Percentiles rank a stretch among this genome's conserved stretches.
Evolutionary conservation across 768 basidiomycete genomes (phyloP).

Genomic region (Dentipellis sp.): DNA sequence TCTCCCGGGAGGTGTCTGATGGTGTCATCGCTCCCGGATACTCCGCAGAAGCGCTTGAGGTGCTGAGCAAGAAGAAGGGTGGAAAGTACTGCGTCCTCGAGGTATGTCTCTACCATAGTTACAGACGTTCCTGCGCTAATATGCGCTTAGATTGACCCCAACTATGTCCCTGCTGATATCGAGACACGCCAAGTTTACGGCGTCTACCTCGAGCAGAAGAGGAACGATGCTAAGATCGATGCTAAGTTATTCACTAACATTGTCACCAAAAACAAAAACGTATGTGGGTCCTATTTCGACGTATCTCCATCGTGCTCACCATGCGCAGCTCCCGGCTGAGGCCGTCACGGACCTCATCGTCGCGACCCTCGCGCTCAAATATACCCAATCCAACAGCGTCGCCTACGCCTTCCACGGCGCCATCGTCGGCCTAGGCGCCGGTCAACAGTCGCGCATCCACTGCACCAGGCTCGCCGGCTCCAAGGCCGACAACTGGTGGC

Average conservation of each 20-base stretch:
- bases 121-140: neutral
- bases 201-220: slow-evolving; percentile 76
- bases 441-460: slow-evolving; percentile 98
- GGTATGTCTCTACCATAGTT: slow-evolving; percentile 31
- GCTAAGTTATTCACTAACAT: slow-evolving; percentile 74
- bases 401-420: slow-evolving; percentile 90
- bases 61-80: slow-evolving; percentile 91
- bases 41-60: slow-evolving; percentile 76
- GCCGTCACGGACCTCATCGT: slow-evolving; percentile 91
- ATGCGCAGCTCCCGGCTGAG: slow-evolving; percentile 52
- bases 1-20: slow-evolving; percentile 98
- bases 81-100: slow-evolving; percentile 98
- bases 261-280: slow-evolving; percentile 84
- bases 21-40: slow-evolving; percentile 97
- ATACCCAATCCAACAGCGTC: slow-evolving; percentile 99
- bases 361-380: slow-evolving; percentile 93
- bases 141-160: slow-evolving; percentile 69
- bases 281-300: slow-evolving; percentile 23
- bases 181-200: slow-evolving; percentile 98
- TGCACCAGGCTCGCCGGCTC: slow-evolving; percentile 96
- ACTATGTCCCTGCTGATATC: slow-evolving; percentile 64
- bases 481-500: slow-evolving; percentile 99
- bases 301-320: neutral
- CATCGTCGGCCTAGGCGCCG: slow-evolving; percentile 92
- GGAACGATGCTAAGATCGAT: slow-evolving; percentile 88